Evolutionary conservation across 192 early-diverging fungal species (phyloP).

Genomic region (Coemansia sp.): DNA sequence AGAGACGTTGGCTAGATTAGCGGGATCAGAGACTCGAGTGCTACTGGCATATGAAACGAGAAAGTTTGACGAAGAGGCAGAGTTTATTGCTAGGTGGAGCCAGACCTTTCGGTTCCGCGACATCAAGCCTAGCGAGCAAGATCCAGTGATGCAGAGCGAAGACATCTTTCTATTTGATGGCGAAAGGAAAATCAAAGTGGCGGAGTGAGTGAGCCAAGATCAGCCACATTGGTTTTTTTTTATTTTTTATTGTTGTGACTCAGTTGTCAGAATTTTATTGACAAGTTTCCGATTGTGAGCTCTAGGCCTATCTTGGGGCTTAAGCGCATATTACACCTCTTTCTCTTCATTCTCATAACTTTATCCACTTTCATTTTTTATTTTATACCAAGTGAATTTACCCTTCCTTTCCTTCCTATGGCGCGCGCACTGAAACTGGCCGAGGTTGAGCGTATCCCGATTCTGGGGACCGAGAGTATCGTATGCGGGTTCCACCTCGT

Average conservation of each 20-base stretch:
- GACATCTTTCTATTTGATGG: conserved; percentile 43
- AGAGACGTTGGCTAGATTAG: conserved; percentile 28
- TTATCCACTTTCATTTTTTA: not conserved
- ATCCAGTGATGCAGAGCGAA: conserved; percentile 42
- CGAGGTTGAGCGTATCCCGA: conserved; percentile 72
- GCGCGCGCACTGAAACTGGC: conserved; percentile 38
- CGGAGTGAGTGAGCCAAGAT: not conserved
- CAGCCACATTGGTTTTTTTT: not conserved
- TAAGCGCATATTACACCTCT: not conserved
- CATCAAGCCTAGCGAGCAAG: conserved; percentile 47
- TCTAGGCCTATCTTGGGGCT: not conserved
- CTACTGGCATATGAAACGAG: conserved; percentile 35
- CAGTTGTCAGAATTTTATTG: not conserved
- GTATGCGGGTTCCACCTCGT: conserved; percentile 82
- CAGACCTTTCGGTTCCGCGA: conserved; percentile 37
- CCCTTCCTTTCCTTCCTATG: not conserved
- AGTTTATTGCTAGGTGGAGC: conserved; percentile 45
- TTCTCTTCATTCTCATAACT: not conserved
- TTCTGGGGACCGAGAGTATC: conserved; percentile 89
- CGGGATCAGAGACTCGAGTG: conserved; percentile 18
- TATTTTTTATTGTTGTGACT: not conserved
- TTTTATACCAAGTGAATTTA: not conserved
- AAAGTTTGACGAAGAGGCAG: conserved; percentile 39
- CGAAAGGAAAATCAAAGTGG: not conserved
- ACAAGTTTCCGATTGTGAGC: not conserved